A percentile compares a stretch with the other conserved stretches of the same genome.
phyloP scores from a whole-genome alignment of 1,284 basidiomycete species.

The Pisolithus thermaeus region DNA sequence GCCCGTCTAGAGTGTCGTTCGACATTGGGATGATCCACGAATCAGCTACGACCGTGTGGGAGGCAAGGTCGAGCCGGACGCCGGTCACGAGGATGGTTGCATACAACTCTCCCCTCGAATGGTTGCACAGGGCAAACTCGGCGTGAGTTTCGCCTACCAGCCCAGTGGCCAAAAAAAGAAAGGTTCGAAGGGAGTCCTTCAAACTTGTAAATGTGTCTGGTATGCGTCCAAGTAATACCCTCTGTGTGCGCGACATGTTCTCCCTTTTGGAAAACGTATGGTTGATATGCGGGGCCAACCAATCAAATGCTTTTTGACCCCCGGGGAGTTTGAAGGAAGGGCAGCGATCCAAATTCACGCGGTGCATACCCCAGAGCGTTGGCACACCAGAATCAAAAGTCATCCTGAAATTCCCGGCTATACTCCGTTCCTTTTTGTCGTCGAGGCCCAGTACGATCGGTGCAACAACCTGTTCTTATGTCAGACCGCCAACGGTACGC shows the following conservation, averaged over 20 bases:
- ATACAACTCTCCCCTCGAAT: slow-evolving; percentile 20
- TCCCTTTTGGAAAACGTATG: slow-evolving; percentile 26
- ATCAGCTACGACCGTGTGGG: slow-evolving; percentile 42
- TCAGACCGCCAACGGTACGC: background rate
- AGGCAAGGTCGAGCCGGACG: slow-evolving; percentile 39
- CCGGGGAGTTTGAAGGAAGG: slow-evolving; percentile 24
- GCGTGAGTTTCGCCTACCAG: slow-evolving; percentile 8
- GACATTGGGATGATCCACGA: slow-evolving; percentile 35
- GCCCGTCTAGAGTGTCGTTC: slow-evolving; percentile 1
- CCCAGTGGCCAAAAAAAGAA: slow-evolving; percentile 26
- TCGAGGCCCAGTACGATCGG: slow-evolving; percentile 19
- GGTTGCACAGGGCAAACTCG: slow-evolving; percentile 30
- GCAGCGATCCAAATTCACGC: slow-evolving; percentile 33
- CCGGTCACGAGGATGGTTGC: slow-evolving; percentile 36
- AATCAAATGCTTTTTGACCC: slow-evolving; percentile 10
- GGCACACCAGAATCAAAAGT: slow-evolving; percentile 14
- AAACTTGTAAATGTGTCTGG: slow-evolving; percentile 25
- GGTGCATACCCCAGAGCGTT: slow-evolving; percentile 37
- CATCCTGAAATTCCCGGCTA: slow-evolving; percentile 32
- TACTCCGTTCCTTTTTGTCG: slow-evolving; percentile 9
- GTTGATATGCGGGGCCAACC: slow-evolving; percentile 25
- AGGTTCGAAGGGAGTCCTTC: slow-evolving; percentile 29
- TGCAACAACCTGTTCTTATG: slow-evolving; percentile 14
- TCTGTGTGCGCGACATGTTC: slow-evolving; percentile 1
- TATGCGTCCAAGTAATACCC: background rate